Conservation (phyloP, 2,329 filamentous ascomycete species). For the Penicillium thymicola region DNA sequence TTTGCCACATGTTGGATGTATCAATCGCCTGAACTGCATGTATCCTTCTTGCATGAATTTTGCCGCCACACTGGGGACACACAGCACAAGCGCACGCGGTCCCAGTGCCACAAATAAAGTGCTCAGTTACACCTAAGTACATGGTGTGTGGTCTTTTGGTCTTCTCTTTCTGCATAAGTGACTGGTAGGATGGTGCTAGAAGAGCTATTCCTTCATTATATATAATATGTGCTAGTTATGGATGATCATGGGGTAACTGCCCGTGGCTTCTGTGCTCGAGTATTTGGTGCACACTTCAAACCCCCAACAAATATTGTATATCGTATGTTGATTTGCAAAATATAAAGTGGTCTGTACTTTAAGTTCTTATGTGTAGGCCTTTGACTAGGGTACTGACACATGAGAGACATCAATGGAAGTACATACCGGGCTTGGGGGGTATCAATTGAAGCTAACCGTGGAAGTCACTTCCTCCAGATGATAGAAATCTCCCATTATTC, state of each 20-base stretch:
- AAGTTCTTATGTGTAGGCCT: neutral
- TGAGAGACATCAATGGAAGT: neutral
- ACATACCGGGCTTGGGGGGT: neutral
- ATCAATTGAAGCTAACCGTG: neutral
- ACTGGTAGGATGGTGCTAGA: too few relatives aligned
- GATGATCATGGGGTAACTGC: neutral
- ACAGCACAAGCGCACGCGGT: neutral
- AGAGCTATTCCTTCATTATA: neutral
- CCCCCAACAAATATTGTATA: neutral
- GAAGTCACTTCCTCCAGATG: neutral
- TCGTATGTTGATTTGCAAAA: neutral
- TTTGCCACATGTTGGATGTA: constrained; percentile 2
- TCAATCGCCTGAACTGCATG: neutral
- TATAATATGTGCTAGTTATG: neutral
- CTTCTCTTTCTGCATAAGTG: neutral
- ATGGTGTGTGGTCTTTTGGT: neutral
- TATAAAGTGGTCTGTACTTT: too few relatives aligned
- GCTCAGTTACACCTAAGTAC: neutral
- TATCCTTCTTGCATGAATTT: constrained; percentile 1
- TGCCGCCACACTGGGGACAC: neutral
- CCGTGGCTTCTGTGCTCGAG: neutral
- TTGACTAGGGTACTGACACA: neutral
- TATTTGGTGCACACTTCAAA: neutral
- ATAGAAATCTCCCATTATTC: neutral
- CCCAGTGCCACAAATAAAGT: neutral